Evolutionary conservation across 495 filamentous ascomycete species (phyloP), one percentile per base, ranked within the genome.

Genomic region (Daldinia decipiens): DNA sequence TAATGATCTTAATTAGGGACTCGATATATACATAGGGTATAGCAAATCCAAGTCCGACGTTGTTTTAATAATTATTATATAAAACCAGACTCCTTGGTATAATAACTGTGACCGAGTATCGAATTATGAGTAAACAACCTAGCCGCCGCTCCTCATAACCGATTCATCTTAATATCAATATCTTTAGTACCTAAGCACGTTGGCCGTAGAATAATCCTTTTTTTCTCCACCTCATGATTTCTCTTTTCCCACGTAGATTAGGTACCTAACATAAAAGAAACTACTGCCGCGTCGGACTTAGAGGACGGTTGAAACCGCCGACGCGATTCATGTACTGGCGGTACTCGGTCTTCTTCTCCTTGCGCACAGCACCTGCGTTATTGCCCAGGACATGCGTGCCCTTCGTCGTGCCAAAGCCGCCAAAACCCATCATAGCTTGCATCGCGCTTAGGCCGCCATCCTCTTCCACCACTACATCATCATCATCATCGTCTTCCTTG

Each of bases 261-360:
- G 26, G 26, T 27, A 27, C 26, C 26, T 27, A 21, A 21, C 19
- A 3, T 19, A n/a, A 47, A 17, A 21, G 0, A 47, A 47, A 9
- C 15, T 17, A 53, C 34, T 81, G 82, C 19, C 83, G 78, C 3
- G 67, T 71, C 12, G 85, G 86, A 75, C 85, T 87, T 67, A 99
- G 85, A 43, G 95, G 94, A 74, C 95, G 83, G 79, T 99, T 99
- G 85, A 99, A 99, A 47, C 95, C 95, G 51, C 95, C 95, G n/a
- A 89, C 81, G 61, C 95, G 90, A 79, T 99, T 99, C 95, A 99
- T 99, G 78, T 99, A 99, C 87, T 99, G 95, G 76, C 95, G 85
- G 76, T 98, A 98, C 85, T 96, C 88, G 5, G 91, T 92, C 86
- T 93, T 93, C 89, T 97, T 98, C 82, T 97, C 95, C 85, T 97